These are phyloP conservation scores for Fonsecaea multimorphosa DNA, from an alignment of 2,329 filamentous ascomycete genomes.

Conservation along the genomic window DNA sequence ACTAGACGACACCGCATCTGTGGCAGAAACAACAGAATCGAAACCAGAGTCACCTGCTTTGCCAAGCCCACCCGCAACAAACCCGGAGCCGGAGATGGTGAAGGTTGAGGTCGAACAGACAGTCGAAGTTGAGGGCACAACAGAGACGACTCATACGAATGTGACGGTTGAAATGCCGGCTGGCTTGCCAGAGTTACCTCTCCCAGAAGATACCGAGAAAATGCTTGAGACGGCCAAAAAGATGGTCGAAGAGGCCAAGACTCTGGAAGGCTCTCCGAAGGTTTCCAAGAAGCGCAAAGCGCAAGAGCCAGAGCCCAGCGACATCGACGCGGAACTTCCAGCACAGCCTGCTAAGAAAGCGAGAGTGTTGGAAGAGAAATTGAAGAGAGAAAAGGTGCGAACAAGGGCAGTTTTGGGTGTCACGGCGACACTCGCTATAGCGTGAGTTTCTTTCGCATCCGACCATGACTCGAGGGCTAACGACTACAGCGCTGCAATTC, in stretches of 20 bases:
- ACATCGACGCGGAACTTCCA: conserved; percentile 45
- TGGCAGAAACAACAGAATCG: conserved; percentile 40
- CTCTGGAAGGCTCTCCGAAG: conserved; percentile 47
- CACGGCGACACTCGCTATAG: conserved; percentile 83
- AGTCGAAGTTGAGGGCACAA: conserved; percentile 70
- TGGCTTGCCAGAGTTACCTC: conserved; percentile 69
- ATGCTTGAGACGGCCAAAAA: conserved; percentile 87
- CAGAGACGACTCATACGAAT: conserved; percentile 73
- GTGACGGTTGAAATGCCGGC: conserved; percentile 78
- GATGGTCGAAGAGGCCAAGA: conserved; percentile 79
- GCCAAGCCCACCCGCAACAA: conserved; percentile 8
- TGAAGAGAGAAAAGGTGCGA: conserved; percentile 85
- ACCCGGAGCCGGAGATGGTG: conserved; percentile 56
- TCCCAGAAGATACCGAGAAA: conserved; percentile 76
- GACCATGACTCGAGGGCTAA: conserved; percentile 36
- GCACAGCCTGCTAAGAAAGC: conserved; percentile 72
- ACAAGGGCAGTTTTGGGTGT: conserved; percentile 85
- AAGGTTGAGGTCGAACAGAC: conserved; percentile 74
- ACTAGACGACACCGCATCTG: conserved; percentile 51
- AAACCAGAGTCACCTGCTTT: conserved; percentile 21
- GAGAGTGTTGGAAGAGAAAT: conserved; percentile 71
- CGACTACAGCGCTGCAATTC: conserved; percentile 51
- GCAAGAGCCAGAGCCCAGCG: conserved; percentile 58
- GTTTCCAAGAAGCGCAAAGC: conserved; percentile 70
- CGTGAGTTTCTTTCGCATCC: conserved; percentile 68